phyloP scores from a whole-genome alignment of 2,329 filamentous ascomycete genomes.

The Fusarium avenaceum region DNA sequence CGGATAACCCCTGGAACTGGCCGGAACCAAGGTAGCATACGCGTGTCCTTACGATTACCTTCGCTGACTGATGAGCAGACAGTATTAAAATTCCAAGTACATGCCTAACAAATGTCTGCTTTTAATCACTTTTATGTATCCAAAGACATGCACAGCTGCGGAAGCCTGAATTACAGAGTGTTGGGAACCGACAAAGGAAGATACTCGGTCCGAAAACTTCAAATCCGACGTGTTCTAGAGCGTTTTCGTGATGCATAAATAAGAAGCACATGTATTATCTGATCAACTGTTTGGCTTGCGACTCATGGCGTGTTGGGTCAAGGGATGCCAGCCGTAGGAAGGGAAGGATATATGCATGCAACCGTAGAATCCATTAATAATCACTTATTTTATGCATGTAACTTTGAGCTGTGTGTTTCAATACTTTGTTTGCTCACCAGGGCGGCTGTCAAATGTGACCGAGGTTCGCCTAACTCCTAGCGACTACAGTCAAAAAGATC shows the following conservation, averaged over 20 bases:
- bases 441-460: too few relatives aligned
- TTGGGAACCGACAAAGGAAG: background rate
- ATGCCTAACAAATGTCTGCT: background rate
- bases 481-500: too few relatives aligned
- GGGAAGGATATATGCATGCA: too few relatives aligned
- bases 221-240: background rate
- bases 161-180: background rate
- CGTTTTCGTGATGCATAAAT: background rate
- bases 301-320: too few relatives aligned
- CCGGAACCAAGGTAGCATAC: background rate
- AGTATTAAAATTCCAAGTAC: background rate
- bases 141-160: background rate
- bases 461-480: too few relatives aligned
- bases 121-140: background rate
- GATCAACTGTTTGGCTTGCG: background rate
- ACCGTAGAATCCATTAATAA: too few relatives aligned
- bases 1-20: background rate
- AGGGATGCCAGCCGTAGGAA: too few relatives aligned
- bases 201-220: background rate
- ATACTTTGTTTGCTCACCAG: too few relatives aligned
- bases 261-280: background rate
- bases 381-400: too few relatives aligned
- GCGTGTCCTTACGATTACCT: too few relatives aligned
- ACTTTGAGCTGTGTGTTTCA: too few relatives aligned
- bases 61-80: too few relatives aligned